phyloP scores from a whole-genome alignment of 176 grass and related monocot species.

The Musa troglodytarum region DNA sequence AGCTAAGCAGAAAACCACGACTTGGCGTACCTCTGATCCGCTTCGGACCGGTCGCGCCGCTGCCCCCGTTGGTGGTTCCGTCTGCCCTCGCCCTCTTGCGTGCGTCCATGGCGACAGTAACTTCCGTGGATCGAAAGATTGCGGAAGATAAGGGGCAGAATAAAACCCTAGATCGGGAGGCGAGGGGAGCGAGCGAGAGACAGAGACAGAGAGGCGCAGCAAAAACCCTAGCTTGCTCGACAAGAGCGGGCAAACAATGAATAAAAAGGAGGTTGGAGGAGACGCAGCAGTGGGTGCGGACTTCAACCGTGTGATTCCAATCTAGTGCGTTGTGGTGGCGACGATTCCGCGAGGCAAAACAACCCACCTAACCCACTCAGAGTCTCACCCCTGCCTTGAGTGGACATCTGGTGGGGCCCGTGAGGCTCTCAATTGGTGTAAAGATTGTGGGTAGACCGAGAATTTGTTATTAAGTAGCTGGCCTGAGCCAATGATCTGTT shows the following conservation, averaged over 20 bases:
- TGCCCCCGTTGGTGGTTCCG: constrained; percentile 30
- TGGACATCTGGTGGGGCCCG: too few relatives aligned
- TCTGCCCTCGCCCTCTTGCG: constrained; percentile 49
- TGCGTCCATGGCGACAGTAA: constrained; percentile 34
- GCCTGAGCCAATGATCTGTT: too few relatives aligned
- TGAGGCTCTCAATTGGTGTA: too few relatives aligned
- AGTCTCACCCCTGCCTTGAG: too few relatives aligned
- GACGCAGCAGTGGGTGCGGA: neutral
- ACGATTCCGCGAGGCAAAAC: too few relatives aligned
- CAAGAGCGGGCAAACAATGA: neutral
- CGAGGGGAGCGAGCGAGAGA: neutral
- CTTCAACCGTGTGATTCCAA: neutral
- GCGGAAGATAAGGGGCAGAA: neutral
- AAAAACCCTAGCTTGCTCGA: neutral
- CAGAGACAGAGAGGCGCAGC: neutral
- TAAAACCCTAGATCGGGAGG: constrained; percentile 4
- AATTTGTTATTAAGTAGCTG: too few relatives aligned
- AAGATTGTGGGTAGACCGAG: too few relatives aligned
- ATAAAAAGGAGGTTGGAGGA: neutral
- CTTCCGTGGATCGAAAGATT: neutral
- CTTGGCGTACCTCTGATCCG: constrained; percentile 43
- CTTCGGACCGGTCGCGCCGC: constrained; percentile 27
- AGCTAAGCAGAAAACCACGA: neutral
- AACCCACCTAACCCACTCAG: too few relatives aligned
- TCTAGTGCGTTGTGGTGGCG: neutral